These are phyloP conservation scores for Sordaria brevicollis DNA, from an alignment of 495 filamentous ascomycete genomes.

Conservation along the genomic window DNA sequence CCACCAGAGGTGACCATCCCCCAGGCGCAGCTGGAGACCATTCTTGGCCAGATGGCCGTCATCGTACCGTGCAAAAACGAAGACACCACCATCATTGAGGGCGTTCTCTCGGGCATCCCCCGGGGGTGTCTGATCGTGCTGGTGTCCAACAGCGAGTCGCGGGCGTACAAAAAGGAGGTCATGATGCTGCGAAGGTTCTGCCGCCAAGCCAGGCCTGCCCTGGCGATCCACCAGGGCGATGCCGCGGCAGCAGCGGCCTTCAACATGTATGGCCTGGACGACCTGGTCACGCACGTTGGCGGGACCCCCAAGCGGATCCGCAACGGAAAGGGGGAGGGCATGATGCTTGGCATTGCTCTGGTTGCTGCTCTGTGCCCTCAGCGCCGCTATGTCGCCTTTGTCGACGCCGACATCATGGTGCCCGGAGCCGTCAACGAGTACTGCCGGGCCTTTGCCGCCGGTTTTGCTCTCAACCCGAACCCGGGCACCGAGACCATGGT, in stretches of 20 bases:
- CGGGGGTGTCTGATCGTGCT: constrained; percentile 12
- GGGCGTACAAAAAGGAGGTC: constrained; percentile 6
- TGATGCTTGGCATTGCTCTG: constrained; percentile 20
- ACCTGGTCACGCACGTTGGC: not conserved
- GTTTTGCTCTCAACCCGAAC: constrained; percentile 10
- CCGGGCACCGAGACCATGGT: constrained; percentile 16
- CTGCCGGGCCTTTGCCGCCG: constrained; percentile 18
- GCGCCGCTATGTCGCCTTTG: constrained; percentile 18
- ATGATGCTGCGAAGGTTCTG: constrained; percentile 5
- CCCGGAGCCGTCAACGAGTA: constrained; percentile 16
- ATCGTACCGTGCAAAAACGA: constrained; percentile 24
- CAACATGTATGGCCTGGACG: constrained; percentile 6
- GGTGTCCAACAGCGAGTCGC: constrained; percentile 16
- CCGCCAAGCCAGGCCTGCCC: not conserved
- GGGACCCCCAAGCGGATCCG: constrained; percentile 5
- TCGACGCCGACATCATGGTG: constrained; percentile 21
- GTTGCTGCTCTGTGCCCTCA: constrained; percentile 9
- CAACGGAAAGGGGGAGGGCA: constrained; percentile 25
- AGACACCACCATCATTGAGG: constrained; percentile 1
- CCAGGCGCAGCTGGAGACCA: not conserved
- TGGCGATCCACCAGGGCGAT: constrained; percentile 21
- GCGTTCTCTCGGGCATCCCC: constrained; percentile 23
- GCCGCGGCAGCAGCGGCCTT: constrained; percentile 10
- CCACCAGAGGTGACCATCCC: not conserved
- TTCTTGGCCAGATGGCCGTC: constrained; percentile 11